phyloP scores from a whole-genome alignment of 768 basidiomycete genomes.

The Sistotremastrum niveocremeum region DNA sequence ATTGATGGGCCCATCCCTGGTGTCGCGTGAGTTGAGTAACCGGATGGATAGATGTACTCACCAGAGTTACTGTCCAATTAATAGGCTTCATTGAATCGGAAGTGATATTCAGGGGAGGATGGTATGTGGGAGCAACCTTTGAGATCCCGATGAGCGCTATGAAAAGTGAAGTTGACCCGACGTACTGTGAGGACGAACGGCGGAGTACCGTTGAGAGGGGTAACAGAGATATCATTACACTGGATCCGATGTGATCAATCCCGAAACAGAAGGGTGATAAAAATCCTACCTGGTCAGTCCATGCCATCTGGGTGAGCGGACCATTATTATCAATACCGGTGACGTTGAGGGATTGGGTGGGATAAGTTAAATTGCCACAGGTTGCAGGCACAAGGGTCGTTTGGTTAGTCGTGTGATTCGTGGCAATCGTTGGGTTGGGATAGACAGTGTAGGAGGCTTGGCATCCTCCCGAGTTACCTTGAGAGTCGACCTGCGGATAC shows the following conservation, averaged over 20 bases:
- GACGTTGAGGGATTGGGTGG: slow-evolving; percentile 30
- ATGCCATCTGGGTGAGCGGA: slow-evolving; percentile 44
- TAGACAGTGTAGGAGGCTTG: slow-evolving; percentile 46
- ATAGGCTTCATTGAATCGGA: slow-evolving; percentile 26
- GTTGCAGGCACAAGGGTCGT: slow-evolving; percentile 4
- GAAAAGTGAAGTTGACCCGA: not conserved
- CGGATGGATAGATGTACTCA: slow-evolving; percentile 5
- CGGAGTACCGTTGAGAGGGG: slow-evolving; percentile 41
- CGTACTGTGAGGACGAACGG: slow-evolving; percentile 46
- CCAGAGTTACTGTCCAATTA: slow-evolving; percentile 44
- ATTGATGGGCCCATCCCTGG: slow-evolving; percentile 39
- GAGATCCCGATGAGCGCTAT: not conserved
- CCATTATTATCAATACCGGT: slow-evolving; percentile 31
- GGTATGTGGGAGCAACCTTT: slow-evolving; percentile 45
- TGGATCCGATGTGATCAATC: slow-evolving; percentile 11
- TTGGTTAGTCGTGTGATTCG: slow-evolving; percentile 16
- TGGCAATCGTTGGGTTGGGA: slow-evolving; percentile 19
- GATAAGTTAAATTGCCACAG: slow-evolving; percentile 38
- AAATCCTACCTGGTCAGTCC: slow-evolving; percentile 35
- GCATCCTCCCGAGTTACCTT: slow-evolving; percentile 48
- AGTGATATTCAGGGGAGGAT: slow-evolving; percentile 47
- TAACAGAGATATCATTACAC: slow-evolving; percentile 46
- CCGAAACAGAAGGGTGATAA: not conserved
- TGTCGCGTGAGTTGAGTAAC: slow-evolving; percentile 12
- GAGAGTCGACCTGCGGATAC: slow-evolving; percentile 34